Evolutionary conservation across 805 yeast genomes (phyloP).

Genomic region (Candida michaelii): DNA sequence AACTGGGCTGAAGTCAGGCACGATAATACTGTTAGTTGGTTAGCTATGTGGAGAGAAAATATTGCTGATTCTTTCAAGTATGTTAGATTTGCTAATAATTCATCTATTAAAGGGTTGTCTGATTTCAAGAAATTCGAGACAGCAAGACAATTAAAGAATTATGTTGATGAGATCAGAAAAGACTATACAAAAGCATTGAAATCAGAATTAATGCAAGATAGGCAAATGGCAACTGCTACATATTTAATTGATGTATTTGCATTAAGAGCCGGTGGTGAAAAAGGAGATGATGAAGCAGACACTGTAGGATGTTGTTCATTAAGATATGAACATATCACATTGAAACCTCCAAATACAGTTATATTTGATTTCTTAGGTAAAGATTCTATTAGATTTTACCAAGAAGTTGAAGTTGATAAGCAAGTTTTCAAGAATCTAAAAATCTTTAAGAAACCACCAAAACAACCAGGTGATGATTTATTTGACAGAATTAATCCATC

Average conservation of each 20-base stretch:
- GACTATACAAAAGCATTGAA: slow-evolving; percentile 74
- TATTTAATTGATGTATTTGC: slow-evolving; percentile 92
- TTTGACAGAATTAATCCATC: slow-evolving; percentile 89
- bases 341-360: slow-evolving; percentile 82
- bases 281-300: slow-evolving; percentile 96
- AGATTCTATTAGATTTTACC: slow-evolving; percentile 88
- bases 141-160: slow-evolving; percentile 77
- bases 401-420: slow-evolving; percentile 88
- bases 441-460: slow-evolving; percentile 86
- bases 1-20: slow-evolving; percentile 87
- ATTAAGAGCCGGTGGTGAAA: slow-evolving; percentile 96
- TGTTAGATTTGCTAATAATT: slow-evolving; percentile 87
- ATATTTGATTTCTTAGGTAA: slow-evolving; percentile 93
- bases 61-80: slow-evolving; percentile 81
- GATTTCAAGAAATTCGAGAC: slow-evolving; percentile 92
- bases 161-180: slow-evolving; percentile 67
- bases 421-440: slow-evolving; percentile 88
- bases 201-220: slow-evolving; percentile 73
- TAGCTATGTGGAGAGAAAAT: slow-evolving; percentile 97
- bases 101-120: slow-evolving; percentile 86
- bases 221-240: slow-evolving; percentile 93
- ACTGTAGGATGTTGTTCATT: slow-evolving; percentile 97
- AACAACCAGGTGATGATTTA: slow-evolving; percentile 86
- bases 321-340: slow-evolving; percentile 82
- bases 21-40: slow-evolving; percentile 91